Conservation (phyloP, 2,329 filamentous ascomycete species). For the Tolypocladium pustulatum region DNA sequence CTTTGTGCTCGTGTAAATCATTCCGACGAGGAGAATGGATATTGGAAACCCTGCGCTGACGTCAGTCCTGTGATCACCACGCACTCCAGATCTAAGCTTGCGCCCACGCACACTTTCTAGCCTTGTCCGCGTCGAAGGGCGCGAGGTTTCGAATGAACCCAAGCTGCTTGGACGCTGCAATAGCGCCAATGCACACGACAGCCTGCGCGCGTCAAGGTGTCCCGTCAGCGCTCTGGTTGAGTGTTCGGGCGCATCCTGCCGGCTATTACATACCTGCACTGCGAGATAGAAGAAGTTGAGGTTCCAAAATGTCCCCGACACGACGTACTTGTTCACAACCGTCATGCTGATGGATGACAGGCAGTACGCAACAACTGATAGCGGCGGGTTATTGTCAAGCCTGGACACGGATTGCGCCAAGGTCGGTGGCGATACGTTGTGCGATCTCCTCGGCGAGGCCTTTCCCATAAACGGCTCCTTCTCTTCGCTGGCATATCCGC, state of each 20-base stretch:
- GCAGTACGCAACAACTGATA: conserved; percentile 81
- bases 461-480: conserved; percentile 25
- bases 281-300: conserved; percentile 91
- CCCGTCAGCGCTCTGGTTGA: background rate
- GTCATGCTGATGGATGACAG: conserved; percentile 98
- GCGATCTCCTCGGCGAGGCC: conserved; percentile 17
- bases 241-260: background rate
- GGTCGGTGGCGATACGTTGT: background rate
- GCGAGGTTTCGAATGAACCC: conserved; percentile 75
- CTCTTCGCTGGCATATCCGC: conserved; percentile 22
- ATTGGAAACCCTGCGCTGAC: conserved; percentile 76
- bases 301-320: conserved; percentile 86
- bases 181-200: conserved; percentile 77
- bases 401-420: conserved; percentile 24
- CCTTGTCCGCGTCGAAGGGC: conserved; percentile 78
- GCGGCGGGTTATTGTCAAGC: conserved; percentile 59
- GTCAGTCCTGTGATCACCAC: background rate
- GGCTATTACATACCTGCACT: conserved; percentile 60
- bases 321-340: conserved; percentile 96
- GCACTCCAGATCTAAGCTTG: background rate
- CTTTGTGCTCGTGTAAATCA: conserved; percentile 98
- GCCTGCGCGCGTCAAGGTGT: conserved; percentile 43
- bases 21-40: conserved; percentile 87
- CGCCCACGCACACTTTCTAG: conserved; percentile 67
- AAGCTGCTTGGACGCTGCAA: conserved; percentile 68